Percentiles rank a stretch among this genome's conserved stretches.
Evolutionary conservation across 805 yeast genomes (phyloP).

Genomic region (Candida nonsorbophila): DNA sequence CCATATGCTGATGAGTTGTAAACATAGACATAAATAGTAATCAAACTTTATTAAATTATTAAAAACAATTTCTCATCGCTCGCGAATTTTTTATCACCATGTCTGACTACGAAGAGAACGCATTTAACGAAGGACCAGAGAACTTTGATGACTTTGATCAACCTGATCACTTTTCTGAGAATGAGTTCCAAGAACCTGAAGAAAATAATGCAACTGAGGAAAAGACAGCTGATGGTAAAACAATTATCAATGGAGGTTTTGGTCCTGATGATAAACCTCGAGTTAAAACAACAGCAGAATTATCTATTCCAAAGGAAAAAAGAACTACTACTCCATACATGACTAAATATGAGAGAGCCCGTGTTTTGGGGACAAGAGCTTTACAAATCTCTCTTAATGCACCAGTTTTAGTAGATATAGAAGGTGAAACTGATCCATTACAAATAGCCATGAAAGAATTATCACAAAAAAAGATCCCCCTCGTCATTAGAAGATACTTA

Average conservation of each 20-base stretch:
- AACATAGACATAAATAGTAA: slow-evolving; percentile 4
- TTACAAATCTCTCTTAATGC: slow-evolving; percentile 97
- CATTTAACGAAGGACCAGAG: slow-evolving; percentile 66
- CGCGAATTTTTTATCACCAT: slow-evolving; percentile 11
- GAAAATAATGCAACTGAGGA: slow-evolving; percentile 38
- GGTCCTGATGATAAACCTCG: slow-evolving; percentile 53
- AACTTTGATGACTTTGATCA: slow-evolving; percentile 79
- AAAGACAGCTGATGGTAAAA: slow-evolving; percentile 65
- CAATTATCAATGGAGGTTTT: slow-evolving; percentile 64
- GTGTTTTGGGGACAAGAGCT: slow-evolving; percentile 96
- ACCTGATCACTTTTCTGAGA: slow-evolving; percentile 72
- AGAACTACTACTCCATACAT: slow-evolving; percentile 96
- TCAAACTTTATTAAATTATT: slow-evolving; percentile 1
- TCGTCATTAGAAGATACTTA: slow-evolving; percentile 89
- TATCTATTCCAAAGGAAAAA: slow-evolving; percentile 83
- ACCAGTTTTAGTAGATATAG: slow-evolving; percentile 95
- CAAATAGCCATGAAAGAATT: slow-evolving; percentile 97
- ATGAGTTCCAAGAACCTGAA: slow-evolving; percentile 45
- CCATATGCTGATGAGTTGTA: slow-evolving; percentile 90
- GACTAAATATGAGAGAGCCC: slow-evolving; percentile 98
- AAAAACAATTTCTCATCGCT: neutral
- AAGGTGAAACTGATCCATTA: slow-evolving; percentile 98
- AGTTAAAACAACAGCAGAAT: slow-evolving; percentile 65
- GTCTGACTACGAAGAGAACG: slow-evolving; percentile 41
- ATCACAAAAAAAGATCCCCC: slow-evolving; percentile 89